A percentile compares a stretch with the other conserved stretches of the same genome.
phyloP scores from a whole-genome alignment of 176 grass and related monocot species.

The Oryza australiensis region DNA sequence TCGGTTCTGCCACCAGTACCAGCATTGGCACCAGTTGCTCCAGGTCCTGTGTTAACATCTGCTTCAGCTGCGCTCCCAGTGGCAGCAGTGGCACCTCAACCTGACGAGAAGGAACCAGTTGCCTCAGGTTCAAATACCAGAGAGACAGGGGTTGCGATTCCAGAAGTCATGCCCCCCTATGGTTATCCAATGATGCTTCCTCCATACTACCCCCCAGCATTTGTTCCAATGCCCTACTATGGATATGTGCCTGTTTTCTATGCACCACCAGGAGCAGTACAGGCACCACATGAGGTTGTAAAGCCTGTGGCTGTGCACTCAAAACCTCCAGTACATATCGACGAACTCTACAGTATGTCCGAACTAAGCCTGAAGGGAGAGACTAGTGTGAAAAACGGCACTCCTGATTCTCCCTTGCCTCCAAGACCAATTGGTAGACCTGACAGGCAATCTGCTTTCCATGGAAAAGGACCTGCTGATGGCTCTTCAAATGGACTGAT shows the following conservation, averaged over 20 bases:
- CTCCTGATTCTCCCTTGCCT: constrained; percentile 21
- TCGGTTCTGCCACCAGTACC: constrained; percentile 7
- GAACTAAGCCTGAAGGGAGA: constrained; percentile 50
- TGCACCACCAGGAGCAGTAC: constrained; percentile 26
- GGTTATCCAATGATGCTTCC: constrained; percentile 53
- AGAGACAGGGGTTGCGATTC: constrained; percentile 28
- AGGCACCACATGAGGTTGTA: constrained; percentile 47
- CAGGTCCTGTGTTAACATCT: constrained; percentile 7
- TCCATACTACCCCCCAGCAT: constrained; percentile 37
- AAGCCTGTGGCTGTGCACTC: constrained; percentile 59
- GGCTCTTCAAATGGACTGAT: constrained; percentile 40
- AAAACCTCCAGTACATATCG: constrained; percentile 35
- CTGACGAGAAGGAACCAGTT: constrained; percentile 21
- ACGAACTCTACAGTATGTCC: constrained; percentile 58
- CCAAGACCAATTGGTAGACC: constrained; percentile 38
- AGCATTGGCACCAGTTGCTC: constrained; percentile 24
- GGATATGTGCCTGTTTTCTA: constrained; percentile 42
- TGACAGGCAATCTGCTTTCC: constrained; percentile 64
- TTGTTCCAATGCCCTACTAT: constrained; percentile 40
- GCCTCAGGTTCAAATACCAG: constrained; percentile 16
- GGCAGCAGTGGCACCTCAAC: constrained; percentile 8
- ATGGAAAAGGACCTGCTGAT: constrained; percentile 38
- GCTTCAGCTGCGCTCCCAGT: constrained; percentile 5
- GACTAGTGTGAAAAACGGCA: constrained; percentile 2
- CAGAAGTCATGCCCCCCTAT: constrained; percentile 45